Evolutionary conservation across 2,329 filamentous ascomycete species (phyloP), one percentile per base, ranked within the genome.

Genomic region (Scytalidium sp.): DNA sequence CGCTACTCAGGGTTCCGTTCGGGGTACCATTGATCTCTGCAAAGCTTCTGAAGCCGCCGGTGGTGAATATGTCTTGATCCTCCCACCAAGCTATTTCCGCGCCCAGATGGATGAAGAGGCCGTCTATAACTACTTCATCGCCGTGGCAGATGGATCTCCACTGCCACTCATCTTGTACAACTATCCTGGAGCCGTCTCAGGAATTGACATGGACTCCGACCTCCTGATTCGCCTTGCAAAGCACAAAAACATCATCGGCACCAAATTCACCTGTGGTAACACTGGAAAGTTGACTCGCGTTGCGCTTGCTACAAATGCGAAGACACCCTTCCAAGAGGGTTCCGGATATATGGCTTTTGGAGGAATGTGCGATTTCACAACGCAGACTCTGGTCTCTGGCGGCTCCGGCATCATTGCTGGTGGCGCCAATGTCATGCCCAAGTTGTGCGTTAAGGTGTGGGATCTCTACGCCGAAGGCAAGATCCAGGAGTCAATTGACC

Each of bases 191-290:
- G 90, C 89, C 45, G 90, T 94, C 5, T 80, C 88, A 5, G 90
- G 90, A 45, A 87, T 95, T 63, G 90, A 96, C 68, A 87, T 96
- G 81, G 89, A 94, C 75, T 92, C 87, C 51, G 90, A 96, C 66
- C 78, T 93, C 52, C 80, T 96, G 62, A 90, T 94, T 72, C 80
- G 79, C 65, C 81, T 96, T 32, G 87, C 86, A 41, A 73, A 84
- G 65, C 90, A 95, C 71, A 83, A 84, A 57, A 95, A 95, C 71
- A 90, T 96, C 62, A 74, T 91, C 55, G 90, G 90, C 55, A 92
- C 89, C 49, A 96, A 96, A 70, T 95, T 96, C 76, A 96, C 90
- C 39, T 95, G 90, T 67, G 90, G 88, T 57, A 94, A 90, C 75
- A 94, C 89, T 1, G 90, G 90, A 56, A 96, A 95, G 73, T 79